Percentiles rank a stretch among this genome's conserved stretches.
phyloP scores from a whole-genome alignment of 768 basidiomycete species.

The Coprinopsis cinerea region DNA sequence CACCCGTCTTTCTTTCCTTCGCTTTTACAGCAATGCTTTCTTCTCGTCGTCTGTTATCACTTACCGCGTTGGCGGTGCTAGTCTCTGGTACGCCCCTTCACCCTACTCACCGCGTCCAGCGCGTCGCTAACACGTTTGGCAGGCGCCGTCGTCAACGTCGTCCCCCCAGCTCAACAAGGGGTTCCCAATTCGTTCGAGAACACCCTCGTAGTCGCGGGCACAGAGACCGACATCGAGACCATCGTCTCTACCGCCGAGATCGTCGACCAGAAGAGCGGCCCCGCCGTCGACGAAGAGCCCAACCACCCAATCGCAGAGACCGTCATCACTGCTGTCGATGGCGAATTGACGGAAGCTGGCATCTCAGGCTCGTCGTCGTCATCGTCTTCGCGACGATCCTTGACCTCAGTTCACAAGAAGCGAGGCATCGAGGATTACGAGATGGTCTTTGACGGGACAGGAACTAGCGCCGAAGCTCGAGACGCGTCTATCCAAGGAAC shows the following conservation, averaged over 20 bases:
- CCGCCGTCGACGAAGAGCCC: slow-evolving; percentile 23
- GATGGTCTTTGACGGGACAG: slow-evolving; percentile 33
- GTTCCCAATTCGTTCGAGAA: slow-evolving; percentile 18
- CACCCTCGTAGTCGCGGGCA: slow-evolving; percentile 17
- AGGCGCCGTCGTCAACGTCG: slow-evolving; percentile 19
- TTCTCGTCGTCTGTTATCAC: slow-evolving; percentile 9
- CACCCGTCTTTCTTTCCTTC: background rate
- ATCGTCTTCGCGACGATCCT: background rate
- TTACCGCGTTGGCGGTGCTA: slow-evolving; percentile 16
- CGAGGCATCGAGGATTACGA: slow-evolving; percentile 18
- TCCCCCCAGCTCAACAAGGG: slow-evolving; percentile 23
- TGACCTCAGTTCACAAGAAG: background rate
- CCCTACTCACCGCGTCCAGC: background rate
- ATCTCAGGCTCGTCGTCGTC: background rate
- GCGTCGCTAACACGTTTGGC: background rate
- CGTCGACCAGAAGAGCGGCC: slow-evolving; percentile 37
- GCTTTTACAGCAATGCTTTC: no score
- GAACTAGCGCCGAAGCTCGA: slow-evolving; percentile 25
- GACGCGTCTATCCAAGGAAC: slow-evolving; percentile 44
- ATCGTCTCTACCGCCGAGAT: slow-evolving; percentile 29
- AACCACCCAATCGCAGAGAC: slow-evolving; percentile 31
- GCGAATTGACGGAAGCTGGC: background rate
- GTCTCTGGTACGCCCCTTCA: slow-evolving; percentile 17
- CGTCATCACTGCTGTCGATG: slow-evolving; percentile 29
- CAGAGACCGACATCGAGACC: slow-evolving; percentile 26